Percentiles rank a stretch among this genome's conserved stretches.
phyloP scores from a whole-genome alignment of 1,284 basidiomycete genomes.

The Malassezia sp. region DNA sequence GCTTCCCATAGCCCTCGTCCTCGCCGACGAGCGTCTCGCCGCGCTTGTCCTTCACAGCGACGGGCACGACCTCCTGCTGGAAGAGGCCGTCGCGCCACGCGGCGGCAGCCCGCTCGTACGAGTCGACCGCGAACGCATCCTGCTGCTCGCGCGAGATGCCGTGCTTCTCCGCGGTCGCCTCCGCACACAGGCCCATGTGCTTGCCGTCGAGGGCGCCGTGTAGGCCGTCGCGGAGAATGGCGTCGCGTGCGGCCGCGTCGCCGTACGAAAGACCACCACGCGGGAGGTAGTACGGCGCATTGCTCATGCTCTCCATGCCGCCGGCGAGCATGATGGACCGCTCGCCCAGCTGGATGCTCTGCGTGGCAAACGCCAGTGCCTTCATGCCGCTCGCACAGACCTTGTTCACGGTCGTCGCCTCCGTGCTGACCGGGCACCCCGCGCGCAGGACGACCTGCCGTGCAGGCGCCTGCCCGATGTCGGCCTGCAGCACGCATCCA shows the following conservation, averaged over 20 bases:
- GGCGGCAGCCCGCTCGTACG: constrained; percentile 79
- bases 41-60: constrained; percentile 63
- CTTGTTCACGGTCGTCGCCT: constrained; percentile 94
- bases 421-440: constrained; percentile 69
- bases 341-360: constrained; percentile 49
- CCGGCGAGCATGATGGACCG: constrained; percentile 48
- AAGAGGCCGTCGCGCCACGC: constrained; percentile 81
- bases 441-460: constrained; percentile 63
- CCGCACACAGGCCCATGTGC: constrained; percentile 45
- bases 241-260: constrained; percentile 74
- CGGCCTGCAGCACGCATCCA: constrained; percentile 58
- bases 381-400: constrained; percentile 51
- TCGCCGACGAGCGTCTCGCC: constrained; percentile 71
- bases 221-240: constrained; percentile 82
- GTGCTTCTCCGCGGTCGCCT: constrained; percentile 48
- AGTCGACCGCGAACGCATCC: constrained; percentile 69
- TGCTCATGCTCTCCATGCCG: constrained; percentile 50
- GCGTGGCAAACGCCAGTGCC: constrained; percentile 49
- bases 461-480: constrained; percentile 49
- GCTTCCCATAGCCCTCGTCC: constrained; percentile 83
- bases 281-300: constrained; percentile 61
- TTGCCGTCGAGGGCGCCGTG: constrained; percentile 32
- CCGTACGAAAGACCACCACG: constrained; percentile 72
- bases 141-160: constrained; percentile 47
- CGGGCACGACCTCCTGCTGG: constrained; percentile 75